Evolutionary conservation across 257 asterid genomes (phyloP).

Genomic region (Solanum neorickii): DNA sequence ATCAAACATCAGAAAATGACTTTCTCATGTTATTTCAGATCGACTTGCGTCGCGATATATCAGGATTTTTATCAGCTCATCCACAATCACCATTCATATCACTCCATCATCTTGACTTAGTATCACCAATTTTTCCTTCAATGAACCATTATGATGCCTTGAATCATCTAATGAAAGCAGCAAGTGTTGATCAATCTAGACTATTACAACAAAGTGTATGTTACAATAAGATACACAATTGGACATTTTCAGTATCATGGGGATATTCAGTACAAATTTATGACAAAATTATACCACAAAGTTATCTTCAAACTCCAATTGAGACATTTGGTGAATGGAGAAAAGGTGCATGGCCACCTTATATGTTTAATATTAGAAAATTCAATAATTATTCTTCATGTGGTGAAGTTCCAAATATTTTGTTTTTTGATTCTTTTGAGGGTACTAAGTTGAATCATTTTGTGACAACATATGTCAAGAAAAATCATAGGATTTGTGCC

Average conservation of each 20-base stretch:
- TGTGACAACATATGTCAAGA: constrained; percentile 3
- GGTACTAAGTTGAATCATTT: not conserved
- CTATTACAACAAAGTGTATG: not conserved
- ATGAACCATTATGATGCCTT: not conserved
- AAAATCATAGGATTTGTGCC: not conserved
- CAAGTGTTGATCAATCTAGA: not conserved
- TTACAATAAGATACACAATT: not conserved
- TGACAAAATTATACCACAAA: not conserved
- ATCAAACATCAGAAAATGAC: not conserved
- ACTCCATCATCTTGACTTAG: not conserved
- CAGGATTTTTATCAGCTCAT: constrained; percentile 5
- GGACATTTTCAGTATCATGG: constrained; percentile 4
- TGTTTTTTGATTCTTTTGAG: constrained; percentile 8
- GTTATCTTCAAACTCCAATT: not conserved
- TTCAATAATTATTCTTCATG: constrained; percentile 1
- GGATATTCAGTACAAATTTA: not conserved
- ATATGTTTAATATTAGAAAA: constrained; percentile 1
- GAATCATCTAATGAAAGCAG: constrained; percentile 1
- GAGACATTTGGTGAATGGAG: constrained; percentile 9
- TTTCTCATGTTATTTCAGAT: not conserved
- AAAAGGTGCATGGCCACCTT: constrained; percentile 9
- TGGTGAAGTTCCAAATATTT: constrained; percentile 13
- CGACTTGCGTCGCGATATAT: constrained; percentile 11
- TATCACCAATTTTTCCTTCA: not conserved
- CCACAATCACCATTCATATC: constrained; percentile 4